Evolutionary conservation across 2,329 filamentous ascomycete genomes (phyloP), one percentile per base, ranked within the genome.

Genomic region (Cytospora piceicola): DNA sequence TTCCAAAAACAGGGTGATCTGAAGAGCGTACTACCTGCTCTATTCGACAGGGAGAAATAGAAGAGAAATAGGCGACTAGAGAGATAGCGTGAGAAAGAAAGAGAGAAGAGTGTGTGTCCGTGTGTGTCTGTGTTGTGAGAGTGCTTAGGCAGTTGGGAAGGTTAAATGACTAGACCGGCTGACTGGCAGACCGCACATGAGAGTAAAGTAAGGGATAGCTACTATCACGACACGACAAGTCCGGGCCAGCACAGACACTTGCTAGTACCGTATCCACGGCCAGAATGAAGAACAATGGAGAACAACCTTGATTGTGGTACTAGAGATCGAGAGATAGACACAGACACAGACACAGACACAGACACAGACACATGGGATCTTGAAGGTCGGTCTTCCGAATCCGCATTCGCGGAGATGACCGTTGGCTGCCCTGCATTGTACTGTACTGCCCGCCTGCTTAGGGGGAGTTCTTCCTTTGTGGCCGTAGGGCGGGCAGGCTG

Each of bases 371-470:
- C 42, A 46, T n/a, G 42, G n/a, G 27, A n/a, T n/a, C n/a, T n/a
- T 17, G n/a, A 49, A 22, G 22, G n/a, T 20, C 9, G 22, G n/a
- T 20, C 9, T 22, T 14, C 46, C 46, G 46, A 22, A 49, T 49
- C 46, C 46, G 46, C 46, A 49, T 11, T 24, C 22, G 46, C 46
- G 46, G 46, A 49, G 46, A 49, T 49, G 46, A 49, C 46, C 46
- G 46, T 49, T 49, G n/a, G n/a, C 14, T 49, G n/a, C 17, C 39
- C 1, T 57, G 30, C 20, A n/a, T 27, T 14, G 27, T 29, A 29
- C 27, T 3, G 27, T 29, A 29, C 27, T 29, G 27, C 27, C 5
- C 29, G 22, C 22, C 12, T n/a, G 22, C 12, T 22, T 4, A 6
- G 11, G 34, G n/a, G 58, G 32, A 15, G 59, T 36, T 14, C 46